Evolutionary conservation across 257 asterid genomes (phyloP).

Genomic region (Penstemon davidsonii): DNA sequence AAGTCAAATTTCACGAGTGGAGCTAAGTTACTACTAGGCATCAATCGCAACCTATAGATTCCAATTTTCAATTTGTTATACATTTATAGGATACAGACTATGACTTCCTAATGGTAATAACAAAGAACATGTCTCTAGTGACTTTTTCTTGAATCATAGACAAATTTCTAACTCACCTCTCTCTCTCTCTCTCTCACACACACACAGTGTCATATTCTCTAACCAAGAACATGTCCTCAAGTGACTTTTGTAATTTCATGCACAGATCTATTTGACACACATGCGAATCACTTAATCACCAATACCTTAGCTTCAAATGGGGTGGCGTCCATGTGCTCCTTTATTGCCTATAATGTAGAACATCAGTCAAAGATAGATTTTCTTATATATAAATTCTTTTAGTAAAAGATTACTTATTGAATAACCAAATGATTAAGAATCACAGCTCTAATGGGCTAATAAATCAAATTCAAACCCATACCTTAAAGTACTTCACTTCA

Average conservation of each 20-base stretch:
- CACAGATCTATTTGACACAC: constrained; percentile 41
- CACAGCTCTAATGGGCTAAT: constrained; percentile 30
- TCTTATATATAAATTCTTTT: constrained; percentile 24
- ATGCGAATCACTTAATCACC: background rate
- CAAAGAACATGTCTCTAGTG: constrained; percentile 31
- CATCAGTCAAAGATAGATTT: constrained; percentile 29
- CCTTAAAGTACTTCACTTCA: constrained; percentile 26
- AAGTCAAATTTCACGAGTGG: constrained; percentile 66
- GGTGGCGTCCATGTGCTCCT: constrained; percentile 54
- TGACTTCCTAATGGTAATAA: constrained; percentile 25
- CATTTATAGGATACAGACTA: constrained; percentile 29
- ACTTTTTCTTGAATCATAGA: constrained; percentile 37
- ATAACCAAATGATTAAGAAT: constrained; percentile 40
- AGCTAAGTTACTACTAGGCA: constrained; percentile 30
- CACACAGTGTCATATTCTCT: background rate
- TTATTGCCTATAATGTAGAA: constrained; percentile 34
- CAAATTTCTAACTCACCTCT: constrained; percentile 27
- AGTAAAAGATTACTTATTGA: constrained; percentile 24
- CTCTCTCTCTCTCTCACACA: constrained; percentile 3
- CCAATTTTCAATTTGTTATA: constrained; percentile 34
- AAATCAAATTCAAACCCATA: constrained; percentile 9
- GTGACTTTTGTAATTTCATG: constrained; percentile 47
- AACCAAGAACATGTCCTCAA: constrained; percentile 39
- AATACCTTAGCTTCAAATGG: background rate
- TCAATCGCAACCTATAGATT: constrained; percentile 33